Evolutionary conservation across 805 yeast species (phyloP).

Genomic region (Diddensiella santjacobensis): DNA sequence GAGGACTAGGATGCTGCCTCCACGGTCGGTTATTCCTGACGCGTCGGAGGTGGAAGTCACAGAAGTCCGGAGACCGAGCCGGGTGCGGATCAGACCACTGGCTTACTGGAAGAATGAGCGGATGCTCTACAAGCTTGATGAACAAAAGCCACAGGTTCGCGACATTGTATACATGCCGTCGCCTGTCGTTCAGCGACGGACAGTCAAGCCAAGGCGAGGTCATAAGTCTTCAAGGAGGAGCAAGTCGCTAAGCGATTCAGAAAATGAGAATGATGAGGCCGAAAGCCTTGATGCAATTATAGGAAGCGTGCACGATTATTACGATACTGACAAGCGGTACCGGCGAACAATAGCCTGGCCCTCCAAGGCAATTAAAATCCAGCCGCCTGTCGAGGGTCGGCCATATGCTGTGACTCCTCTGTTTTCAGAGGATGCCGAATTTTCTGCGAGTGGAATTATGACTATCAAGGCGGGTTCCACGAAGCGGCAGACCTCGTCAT

Average conservation of each 20-base stretch:
- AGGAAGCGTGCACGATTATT: conserved; percentile 48
- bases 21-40: neutral
- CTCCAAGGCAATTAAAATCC: conserved; percentile 42
- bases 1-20: neutral
- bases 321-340: conserved; percentile 43
- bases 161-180: conserved; percentile 25
- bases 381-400: conserved; percentile 41
- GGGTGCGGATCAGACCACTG: conserved; percentile 65
- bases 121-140: conserved; percentile 49
- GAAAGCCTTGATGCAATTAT: conserved; percentile 3
- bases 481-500: conserved; percentile 58
- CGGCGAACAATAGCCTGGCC: conserved; percentile 58
- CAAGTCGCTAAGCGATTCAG: neutral
- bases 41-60: neutral
- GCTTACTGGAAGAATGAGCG: conserved; percentile 85
- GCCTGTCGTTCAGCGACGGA: neutral
- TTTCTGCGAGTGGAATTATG: conserved; percentile 21
- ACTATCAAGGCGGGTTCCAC: conserved; percentile 40
- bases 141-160: conserved; percentile 27
- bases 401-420: conserved; percentile 60
- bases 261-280: conserved; percentile 4
- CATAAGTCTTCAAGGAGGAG: neutral
- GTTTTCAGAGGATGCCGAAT: conserved; percentile 41
- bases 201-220: neutral
- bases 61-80: conserved; percentile 50